Evolutionary conservation across 176 grass and related monocot genomes (phyloP).

Genomic region (Triticum monococcum): DNA sequence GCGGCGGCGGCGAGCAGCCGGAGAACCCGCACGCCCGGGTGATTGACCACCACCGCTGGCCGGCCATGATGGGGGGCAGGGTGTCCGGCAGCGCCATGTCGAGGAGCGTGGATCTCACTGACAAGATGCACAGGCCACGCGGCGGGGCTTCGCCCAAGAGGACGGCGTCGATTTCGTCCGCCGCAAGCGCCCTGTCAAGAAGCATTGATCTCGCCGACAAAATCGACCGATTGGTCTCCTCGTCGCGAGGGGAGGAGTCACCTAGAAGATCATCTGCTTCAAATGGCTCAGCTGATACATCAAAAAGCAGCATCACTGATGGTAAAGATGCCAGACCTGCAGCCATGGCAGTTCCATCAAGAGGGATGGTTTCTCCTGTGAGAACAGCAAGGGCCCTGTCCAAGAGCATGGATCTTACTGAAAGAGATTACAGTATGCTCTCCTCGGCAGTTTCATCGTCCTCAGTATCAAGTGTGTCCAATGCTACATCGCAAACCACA

Average conservation of each 20-base stretch:
- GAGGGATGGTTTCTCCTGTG: constrained; percentile 25
- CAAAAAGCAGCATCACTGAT: neutral
- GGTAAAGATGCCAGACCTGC: constrained; percentile 35
- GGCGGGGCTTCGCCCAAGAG: constrained; percentile 40
- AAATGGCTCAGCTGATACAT: constrained; percentile 7
- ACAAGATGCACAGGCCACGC: constrained; percentile 46
- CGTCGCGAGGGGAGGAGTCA: constrained; percentile 5
- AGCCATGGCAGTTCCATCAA: constrained; percentile 29
- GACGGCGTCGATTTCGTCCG: constrained; percentile 18
- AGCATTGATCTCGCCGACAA: constrained; percentile 61
- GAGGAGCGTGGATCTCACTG: constrained; percentile 65
- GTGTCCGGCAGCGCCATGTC: constrained; percentile 53
- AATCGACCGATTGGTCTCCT: constrained; percentile 43
- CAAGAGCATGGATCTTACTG: constrained; percentile 40
- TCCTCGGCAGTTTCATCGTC: constrained; percentile 32
- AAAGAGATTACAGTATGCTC: constrained; percentile 20
- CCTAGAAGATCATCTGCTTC: constrained; percentile 40
- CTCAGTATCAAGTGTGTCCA: constrained; percentile 31
- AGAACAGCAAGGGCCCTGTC: constrained; percentile 29
- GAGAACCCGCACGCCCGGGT: constrained; percentile 72
- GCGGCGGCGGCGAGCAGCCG: constrained; percentile 37
- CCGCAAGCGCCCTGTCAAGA: constrained; percentile 43
- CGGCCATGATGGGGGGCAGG: constrained; percentile 75
- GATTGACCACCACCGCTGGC: constrained; percentile 94
- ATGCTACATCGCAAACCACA: constrained; percentile 37